A percentile compares a stretch with the other conserved stretches of the same genome.
phyloP scores from a whole-genome alignment of 139 green algal genomes.

The Chlamydomonas sphaeroides region DNA sequence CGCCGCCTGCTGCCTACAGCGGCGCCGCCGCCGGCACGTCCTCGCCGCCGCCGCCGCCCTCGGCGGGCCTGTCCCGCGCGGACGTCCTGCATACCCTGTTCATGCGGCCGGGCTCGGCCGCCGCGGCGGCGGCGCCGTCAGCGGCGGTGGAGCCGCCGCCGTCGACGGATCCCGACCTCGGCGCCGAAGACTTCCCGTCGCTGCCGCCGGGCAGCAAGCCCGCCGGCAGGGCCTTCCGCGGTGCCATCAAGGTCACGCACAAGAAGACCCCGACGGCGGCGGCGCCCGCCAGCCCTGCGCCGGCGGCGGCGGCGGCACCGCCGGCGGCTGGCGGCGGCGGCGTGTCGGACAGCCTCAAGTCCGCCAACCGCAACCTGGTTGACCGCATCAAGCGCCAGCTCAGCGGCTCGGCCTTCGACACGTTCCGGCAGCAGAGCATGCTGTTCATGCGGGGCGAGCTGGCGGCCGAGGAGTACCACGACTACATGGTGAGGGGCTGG shows the following conservation, averaged over 20 bases:
- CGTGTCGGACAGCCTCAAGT: slow-evolving; percentile 70
- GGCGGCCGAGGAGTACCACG: slow-evolving; percentile 55
- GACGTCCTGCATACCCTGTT: slow-evolving; percentile 22
- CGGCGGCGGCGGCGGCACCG: background rate
- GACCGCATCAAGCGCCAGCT: slow-evolving; percentile 68
- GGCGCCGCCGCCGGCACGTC: background rate
- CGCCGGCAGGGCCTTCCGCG: too few species aligned
- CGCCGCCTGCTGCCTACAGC: background rate
- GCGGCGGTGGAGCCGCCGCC: background rate
- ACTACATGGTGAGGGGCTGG: slow-evolving; percentile 44
- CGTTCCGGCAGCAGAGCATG: slow-evolving; percentile 59
- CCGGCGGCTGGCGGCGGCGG: slow-evolving; percentile 14
- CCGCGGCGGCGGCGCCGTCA: background rate
- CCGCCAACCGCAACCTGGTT: slow-evolving; percentile 75
- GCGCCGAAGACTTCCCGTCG: slow-evolving; percentile 22
- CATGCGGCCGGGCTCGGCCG: slow-evolving; percentile 20
- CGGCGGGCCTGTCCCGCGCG: background rate
- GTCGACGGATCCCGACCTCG: background rate
- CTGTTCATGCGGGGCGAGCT: slow-evolving; percentile 62
- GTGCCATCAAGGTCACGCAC: background rate
- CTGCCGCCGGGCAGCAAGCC: slow-evolving; percentile 5
- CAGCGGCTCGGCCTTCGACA: slow-evolving; percentile 52
- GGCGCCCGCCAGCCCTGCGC: background rate
- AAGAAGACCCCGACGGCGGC: too few species aligned
- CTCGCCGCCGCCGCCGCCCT: background rate